These are phyloP conservation scores for Aspergillus ellipticus DNA, from an alignment of 495 filamentous ascomycete species.

Conservation along the genomic window DNA sequence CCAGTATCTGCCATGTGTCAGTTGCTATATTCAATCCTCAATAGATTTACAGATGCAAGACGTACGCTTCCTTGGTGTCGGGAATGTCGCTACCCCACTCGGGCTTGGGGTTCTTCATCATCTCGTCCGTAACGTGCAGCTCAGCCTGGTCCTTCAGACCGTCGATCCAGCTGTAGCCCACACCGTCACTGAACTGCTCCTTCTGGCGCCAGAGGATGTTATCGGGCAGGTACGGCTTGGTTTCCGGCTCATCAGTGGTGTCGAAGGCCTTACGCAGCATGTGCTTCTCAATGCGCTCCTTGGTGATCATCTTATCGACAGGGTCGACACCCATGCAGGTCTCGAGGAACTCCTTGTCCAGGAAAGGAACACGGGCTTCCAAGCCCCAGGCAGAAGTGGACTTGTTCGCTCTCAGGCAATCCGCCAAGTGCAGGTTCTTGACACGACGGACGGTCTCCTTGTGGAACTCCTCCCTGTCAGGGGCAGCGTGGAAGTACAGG, in stretches of 20 bases:
- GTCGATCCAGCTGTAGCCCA: constrained; percentile 99
- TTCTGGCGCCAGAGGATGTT: constrained; percentile 98
- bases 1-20: constrained; percentile 69
- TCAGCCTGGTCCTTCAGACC: constrained; percentile 91
- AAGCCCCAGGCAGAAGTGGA: constrained; percentile 98
- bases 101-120: constrained; percentile 93
- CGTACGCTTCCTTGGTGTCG: constrained; percentile 92
- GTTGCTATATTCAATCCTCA: constrained; percentile 2
- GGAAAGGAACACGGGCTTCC: constrained; percentile 95
- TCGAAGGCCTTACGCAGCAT: constrained; percentile 97
- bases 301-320: constrained; percentile 88
- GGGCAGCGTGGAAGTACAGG: constrained; percentile 95
- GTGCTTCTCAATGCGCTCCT: constrained; percentile 92
- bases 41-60: constrained; percentile 13
- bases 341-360: constrained; percentile 95
- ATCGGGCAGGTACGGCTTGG: constrained; percentile 81
- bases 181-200: constrained; percentile 98
- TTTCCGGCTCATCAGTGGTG: constrained; percentile 75
- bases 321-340: constrained; percentile 89
- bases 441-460: constrained; percentile 86
- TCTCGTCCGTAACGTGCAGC: constrained; percentile 84
- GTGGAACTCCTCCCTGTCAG: constrained; percentile 87
- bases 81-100: constrained; percentile 92
- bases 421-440: constrained; percentile 91
- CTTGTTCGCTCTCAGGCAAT: constrained; percentile 97